Evolutionary conservation across 176 grass and related monocot species (phyloP), one percentile per base, ranked within the genome.

Genomic region (Cymbopogon citratus): DNA sequence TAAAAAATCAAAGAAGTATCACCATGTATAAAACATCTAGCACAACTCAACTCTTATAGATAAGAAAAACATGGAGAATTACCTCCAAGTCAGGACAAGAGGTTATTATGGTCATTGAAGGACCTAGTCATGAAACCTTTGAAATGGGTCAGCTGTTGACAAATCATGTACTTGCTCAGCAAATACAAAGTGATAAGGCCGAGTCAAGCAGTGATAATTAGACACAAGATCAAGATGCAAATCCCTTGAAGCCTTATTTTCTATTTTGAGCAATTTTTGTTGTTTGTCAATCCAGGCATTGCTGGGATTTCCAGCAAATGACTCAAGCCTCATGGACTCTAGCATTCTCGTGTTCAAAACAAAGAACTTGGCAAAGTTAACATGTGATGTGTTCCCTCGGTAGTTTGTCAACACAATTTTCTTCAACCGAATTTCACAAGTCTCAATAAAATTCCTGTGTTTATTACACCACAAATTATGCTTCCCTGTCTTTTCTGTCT

Each of bases 281-380:
- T 73, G 71, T 5, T 2, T 73, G 18, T 3, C 26, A 31, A 51
- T 73, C 71, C 71, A 73, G 1, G 9, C 25, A 16, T 9, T 18
- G 15, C 43, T 49, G 9, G 16, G 3, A 52, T 51, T 49, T 3
- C 1, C 18, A 0, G 0, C 0, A 31, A 9, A 10, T 49, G 29
- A 8, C 7, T 73, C 15, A 48, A 51, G 27, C 3, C 9, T 46
- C 44, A 73, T 52, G 1, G 70, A 73, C 16, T 73, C 6, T 1
- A 73, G 43, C 2, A 72, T 3, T 44, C n/a, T 72, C 6, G 41
- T 43, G 12, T 72, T 26, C 40, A 28, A 48, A 18, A 72, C 69
- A 72, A 72, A 72, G n/a, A 72, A 72, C 25, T 48, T 72, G 43
- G 41, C 43, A 28, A 72, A 72, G 69, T 27, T 46, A n/a, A 72